These are phyloP conservation scores for Cordyceps javanica DNA, from an alignment of 2,329 filamentous ascomycete species.

Conservation along the genomic window DNA sequence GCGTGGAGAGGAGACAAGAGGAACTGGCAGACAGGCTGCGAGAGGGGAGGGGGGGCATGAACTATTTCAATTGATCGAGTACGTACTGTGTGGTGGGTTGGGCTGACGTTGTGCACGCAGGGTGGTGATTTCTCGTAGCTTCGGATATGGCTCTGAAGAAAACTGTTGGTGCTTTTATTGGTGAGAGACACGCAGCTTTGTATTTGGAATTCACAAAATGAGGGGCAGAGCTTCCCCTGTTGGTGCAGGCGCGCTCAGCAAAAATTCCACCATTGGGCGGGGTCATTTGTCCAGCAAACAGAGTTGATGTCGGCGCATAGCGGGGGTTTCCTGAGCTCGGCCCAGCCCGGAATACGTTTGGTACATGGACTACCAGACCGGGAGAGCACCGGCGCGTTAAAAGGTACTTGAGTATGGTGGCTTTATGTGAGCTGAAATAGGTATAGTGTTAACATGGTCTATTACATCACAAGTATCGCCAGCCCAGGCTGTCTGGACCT, in stretches of 20 bases:
- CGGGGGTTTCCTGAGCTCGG: conserved; percentile 4
- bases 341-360: not conserved
- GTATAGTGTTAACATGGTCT: not conserved
- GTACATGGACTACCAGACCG: not conserved
- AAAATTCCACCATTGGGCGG: conserved; percentile 5
- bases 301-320: not conserved
- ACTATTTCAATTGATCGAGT: conserved; percentile 8
- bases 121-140: conserved; percentile 3
- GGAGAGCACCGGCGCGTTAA: not conserved
- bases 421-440: accelerated
- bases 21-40: not conserved
- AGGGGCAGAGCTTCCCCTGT: conserved; percentile 1
- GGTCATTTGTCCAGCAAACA: not conserved
- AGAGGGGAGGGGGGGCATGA: not conserved
- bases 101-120: not conserved
- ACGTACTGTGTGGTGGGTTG: not conserved
- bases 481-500: not conserved
- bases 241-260: not conserved
- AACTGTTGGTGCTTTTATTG: not conserved
- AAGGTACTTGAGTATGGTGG: not conserved
- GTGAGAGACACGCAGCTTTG: conserved; percentile 2
- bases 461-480: conserved; percentile 2
- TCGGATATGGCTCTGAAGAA: not conserved
- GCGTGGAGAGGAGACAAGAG: not conserved
- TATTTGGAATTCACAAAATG: conserved; percentile 8